Conservation (phyloP, 768 basidiomycete genomes). For the Tylopilus plumbeoviolaceoides region DNA sequence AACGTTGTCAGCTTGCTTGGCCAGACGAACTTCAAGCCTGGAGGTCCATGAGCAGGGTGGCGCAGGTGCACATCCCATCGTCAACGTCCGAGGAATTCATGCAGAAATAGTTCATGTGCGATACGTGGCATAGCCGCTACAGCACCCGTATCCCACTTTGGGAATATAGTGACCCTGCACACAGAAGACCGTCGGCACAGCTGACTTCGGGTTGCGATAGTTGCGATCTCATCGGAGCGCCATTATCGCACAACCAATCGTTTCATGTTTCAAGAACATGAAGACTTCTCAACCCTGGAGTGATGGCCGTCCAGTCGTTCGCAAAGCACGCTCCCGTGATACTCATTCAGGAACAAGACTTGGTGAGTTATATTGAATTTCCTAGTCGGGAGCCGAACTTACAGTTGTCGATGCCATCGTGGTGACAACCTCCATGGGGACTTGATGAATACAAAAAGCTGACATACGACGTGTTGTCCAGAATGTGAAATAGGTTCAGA, state of each 20-base stretch:
- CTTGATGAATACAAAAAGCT: no score
- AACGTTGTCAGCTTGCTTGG: slow-evolving; percentile 25
- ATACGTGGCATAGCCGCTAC: slow-evolving; percentile 38
- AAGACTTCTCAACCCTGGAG: not conserved
- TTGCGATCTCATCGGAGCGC: not conserved
- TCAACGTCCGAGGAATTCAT: not conserved
- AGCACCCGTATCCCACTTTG: slow-evolving; percentile 28
- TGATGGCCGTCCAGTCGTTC: not conserved
- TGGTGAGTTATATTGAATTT: no score
- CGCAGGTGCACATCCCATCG: slow-evolving; percentile 16
- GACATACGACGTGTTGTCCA: no score
- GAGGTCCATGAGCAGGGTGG: slow-evolving; percentile 27
- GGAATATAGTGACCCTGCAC: slow-evolving; percentile 3
- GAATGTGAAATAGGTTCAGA: no score
- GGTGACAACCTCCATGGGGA: no score
- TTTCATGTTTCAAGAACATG: not conserved
- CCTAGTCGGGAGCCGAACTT: no score
- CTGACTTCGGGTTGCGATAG: not conserved
- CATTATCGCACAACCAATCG: not conserved
- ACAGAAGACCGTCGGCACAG: not conserved
- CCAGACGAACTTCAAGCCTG: slow-evolving; percentile 25
- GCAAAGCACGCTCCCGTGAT: not conserved
- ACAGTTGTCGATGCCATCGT: no score
- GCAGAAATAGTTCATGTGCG: slow-evolving; percentile 10
- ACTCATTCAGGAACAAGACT: not conserved